These are phyloP conservation scores for Moringa oleifera DNA, from an alignment of 345 rosid genomes.

Conservation along the genomic window DNA sequence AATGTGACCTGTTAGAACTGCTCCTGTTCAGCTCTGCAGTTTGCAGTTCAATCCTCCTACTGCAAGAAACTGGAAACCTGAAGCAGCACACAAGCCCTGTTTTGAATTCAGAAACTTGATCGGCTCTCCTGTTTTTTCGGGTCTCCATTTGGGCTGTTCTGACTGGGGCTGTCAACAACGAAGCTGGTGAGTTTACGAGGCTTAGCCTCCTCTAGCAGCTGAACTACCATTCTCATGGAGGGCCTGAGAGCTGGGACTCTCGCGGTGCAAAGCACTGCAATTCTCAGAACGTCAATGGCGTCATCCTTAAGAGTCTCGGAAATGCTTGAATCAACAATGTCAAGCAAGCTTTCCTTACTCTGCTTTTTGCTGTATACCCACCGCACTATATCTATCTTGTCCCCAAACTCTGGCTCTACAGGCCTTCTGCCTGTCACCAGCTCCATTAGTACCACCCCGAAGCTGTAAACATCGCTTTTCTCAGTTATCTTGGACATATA, in stretches of 20 bases:
- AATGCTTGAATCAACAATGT: conserved; percentile 42
- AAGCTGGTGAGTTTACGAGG: conserved; percentile 29
- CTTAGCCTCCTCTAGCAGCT: conserved; percentile 68
- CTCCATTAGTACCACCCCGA: conserved; percentile 83
- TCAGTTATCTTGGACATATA: conserved; percentile 49
- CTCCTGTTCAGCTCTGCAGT: no score
- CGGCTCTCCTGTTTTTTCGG: not conserved
- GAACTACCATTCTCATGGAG: conserved; percentile 70
- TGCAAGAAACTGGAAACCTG: no score
- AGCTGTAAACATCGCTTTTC: conserved; percentile 89
- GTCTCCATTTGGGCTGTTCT: conserved; percentile 6
- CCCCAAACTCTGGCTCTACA: conserved; percentile 55
- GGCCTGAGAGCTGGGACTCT: conserved; percentile 61
- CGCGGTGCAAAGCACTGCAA: conserved; percentile 60
- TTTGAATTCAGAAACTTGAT: not conserved
- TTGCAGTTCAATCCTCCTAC: no score
- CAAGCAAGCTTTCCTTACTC: conserved; percentile 35
- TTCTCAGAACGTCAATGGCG: conserved; percentile 49
- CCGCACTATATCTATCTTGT: conserved; percentile 54
- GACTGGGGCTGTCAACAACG: conserved; percentile 8
- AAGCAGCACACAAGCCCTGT: conserved; percentile 1
- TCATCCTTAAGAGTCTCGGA: conserved; percentile 39
- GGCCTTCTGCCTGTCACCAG: conserved; percentile 78
- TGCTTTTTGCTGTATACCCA: conserved; percentile 46
- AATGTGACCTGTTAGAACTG: no score